A percentile compares a stretch with the other conserved stretches of the same genome.
Conservation (phyloP, 495 filamentous ascomycete species). For the Extremus antarcticus region DNA sequence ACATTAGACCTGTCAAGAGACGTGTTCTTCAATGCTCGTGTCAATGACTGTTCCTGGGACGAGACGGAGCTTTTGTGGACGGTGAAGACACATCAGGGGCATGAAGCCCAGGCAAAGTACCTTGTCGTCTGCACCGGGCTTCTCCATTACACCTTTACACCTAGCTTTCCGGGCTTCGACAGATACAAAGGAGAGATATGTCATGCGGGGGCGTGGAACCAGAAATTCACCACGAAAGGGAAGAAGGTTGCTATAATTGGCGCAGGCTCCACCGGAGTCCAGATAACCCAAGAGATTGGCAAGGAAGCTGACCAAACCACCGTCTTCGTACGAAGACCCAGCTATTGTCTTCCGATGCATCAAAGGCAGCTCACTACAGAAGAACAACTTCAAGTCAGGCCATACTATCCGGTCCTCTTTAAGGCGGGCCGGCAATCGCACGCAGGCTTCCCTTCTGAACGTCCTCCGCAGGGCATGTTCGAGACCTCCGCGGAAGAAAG, state of each 20-base stretch:
- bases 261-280: slow-evolving; percentile 19
- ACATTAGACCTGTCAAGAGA: slow-evolving; percentile 23
- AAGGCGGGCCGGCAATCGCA: not conserved
- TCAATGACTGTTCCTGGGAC: slow-evolving; percentile 16
- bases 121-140: slow-evolving; percentile 21
- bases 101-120: slow-evolving; percentile 7
- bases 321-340: slow-evolving; percentile 18
- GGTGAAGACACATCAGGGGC: slow-evolving; percentile 16
- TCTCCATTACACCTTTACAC: slow-evolving; percentile 21
- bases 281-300: slow-evolving; percentile 17
- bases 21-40: slow-evolving; percentile 23
- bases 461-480: not conserved
- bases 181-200: slow-evolving; percentile 35
- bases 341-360: slow-evolving; percentile 11
- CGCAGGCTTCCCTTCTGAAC: slow-evolving; percentile 2
- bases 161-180: slow-evolving; percentile 26
- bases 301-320: slow-evolving; percentile 14
- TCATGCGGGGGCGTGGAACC: slow-evolving; percentile 40
- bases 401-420: slow-evolving; percentile 27
- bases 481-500: slow-evolving; percentile 5
- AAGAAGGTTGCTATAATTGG: slow-evolving; percentile 17
- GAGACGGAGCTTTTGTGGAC: slow-evolving; percentile 9
- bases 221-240: slow-evolving; percentile 22
- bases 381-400: slow-evolving; percentile 21
- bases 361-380: not conserved